A percentile compares a stretch with the other conserved stretches of the same genome.
These are phyloP conservation scores for Trichoderma endophyticum DNA, from an alignment of 2,329 filamentous ascomycete species.

Conservation along the genomic window DNA sequence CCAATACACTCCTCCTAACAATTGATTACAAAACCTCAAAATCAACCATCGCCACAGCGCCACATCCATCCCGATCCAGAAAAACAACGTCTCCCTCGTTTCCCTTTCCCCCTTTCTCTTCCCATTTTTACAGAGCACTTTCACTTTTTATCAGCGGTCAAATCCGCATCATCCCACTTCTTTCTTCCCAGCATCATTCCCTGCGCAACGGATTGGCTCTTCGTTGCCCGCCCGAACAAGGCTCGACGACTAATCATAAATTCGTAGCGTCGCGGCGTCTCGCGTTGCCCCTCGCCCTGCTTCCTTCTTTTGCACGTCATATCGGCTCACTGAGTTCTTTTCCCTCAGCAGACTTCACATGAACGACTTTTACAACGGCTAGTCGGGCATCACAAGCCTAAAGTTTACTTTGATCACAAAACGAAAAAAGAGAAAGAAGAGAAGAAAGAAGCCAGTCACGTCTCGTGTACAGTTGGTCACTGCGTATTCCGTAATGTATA, in stretches of 20 bases:
- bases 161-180: neutral
- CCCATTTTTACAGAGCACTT: neutral
- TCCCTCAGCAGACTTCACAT: neutral
- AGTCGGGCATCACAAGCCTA: neutral
- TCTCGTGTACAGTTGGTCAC: neutral
- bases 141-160: neutral
- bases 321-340: neutral
- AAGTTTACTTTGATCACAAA: neutral
- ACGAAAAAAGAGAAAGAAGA: neutral
- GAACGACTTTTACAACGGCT: neutral
- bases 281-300: neutral
- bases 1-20: neutral
- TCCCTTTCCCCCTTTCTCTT: neutral
- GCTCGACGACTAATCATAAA: neutral
- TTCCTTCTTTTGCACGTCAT: neutral
- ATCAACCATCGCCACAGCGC: neutral
- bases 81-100: neutral
- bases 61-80: neutral
- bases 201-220: neutral
- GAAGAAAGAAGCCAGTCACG: neutral
- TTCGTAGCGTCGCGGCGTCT: neutral
- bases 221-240: neutral
- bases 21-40: neutral
- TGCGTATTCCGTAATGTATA: slow-evolving; percentile 3
- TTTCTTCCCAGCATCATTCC: neutral